These are phyloP conservation scores for Nemania diffusa DNA, from an alignment of 2,329 filamentous ascomycete genomes.

Conservation along the genomic window DNA sequence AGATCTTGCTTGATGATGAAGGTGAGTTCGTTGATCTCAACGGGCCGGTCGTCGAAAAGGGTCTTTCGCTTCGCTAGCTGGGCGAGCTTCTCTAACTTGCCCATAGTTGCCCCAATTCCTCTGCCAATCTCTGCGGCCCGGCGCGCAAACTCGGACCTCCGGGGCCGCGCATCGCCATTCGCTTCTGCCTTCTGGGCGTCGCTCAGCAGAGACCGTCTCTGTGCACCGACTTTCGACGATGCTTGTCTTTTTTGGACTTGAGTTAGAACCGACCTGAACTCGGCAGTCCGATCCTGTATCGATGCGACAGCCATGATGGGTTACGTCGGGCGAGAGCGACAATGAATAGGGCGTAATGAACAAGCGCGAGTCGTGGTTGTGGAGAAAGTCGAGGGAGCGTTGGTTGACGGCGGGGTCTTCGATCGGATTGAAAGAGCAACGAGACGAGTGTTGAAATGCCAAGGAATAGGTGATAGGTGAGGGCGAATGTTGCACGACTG, in stretches of 20 bases:
- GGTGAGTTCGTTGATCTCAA: constrained; percentile 96
- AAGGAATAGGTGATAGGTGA: neutral
- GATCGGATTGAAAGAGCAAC: neutral
- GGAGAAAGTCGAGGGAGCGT: neutral
- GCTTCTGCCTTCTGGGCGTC: constrained; percentile 75
- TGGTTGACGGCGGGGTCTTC: neutral
- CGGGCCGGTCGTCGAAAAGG: constrained; percentile 94
- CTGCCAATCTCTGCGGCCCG: constrained; percentile 91
- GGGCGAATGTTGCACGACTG: constrained; percentile 10
- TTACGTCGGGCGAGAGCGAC: constrained; percentile 11
- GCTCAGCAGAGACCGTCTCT: constrained; percentile 82
- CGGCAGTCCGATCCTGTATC: constrained; percentile 95
- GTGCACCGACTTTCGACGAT: constrained; percentile 78
- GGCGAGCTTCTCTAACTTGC: constrained; percentile 91
- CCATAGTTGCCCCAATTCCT: constrained; percentile 92
- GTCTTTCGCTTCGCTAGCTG: constrained; percentile 96
- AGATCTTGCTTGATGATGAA: constrained; percentile 99
- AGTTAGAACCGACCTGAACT: constrained; percentile 91
- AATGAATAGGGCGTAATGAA: neutral
- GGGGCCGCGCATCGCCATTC: constrained; percentile 63
- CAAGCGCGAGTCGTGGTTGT: too few species aligned
- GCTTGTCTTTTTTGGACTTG: constrained; percentile 85
- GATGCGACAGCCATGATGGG: constrained; percentile 72
- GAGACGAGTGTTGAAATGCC: neutral
- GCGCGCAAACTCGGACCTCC: constrained; percentile 90